These are phyloP conservation scores for Stachybotrys chlorohalonatus DNA, from an alignment of 2,329 filamentous ascomycete species.

Conservation along the genomic window DNA sequence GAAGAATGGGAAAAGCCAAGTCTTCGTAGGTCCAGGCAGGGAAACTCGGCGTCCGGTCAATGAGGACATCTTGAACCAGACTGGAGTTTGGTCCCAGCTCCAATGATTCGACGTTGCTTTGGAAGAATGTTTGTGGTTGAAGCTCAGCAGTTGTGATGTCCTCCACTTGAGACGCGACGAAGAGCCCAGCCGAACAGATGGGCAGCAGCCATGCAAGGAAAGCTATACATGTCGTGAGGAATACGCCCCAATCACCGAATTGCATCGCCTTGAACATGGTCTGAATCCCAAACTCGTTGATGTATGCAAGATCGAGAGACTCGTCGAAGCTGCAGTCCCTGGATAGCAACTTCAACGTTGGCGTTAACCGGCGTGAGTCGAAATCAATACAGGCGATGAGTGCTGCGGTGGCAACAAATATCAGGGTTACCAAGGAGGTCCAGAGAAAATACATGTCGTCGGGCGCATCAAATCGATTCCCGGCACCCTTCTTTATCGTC, in stretches of 20 bases:
- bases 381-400: constrained; percentile 16
- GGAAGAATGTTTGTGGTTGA: constrained; percentile 10
- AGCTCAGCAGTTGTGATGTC: constrained; percentile 12
- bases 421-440: constrained; percentile 15
- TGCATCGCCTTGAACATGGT: constrained; percentile 14
- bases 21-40: constrained; percentile 16
- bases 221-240: constrained; percentile 13
- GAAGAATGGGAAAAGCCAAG: constrained; percentile 12
- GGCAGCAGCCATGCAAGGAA: constrained; percentile 18
- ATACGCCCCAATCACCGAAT: constrained; percentile 16
- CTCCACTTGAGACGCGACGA: constrained; percentile 11
- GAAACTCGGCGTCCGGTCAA: constrained; percentile 11
- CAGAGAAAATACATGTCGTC: constrained; percentile 12
- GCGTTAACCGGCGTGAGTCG: constrained; percentile 14
- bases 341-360: constrained; percentile 13
- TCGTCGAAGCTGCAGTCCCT: constrained; percentile 12
- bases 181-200: constrained; percentile 17
- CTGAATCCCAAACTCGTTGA: constrained; percentile 16
- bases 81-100: constrained; percentile 6
- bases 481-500: constrained; percentile 7
- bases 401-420: constrained; percentile 9
- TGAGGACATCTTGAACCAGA: constrained; percentile 9
- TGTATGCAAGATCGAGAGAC: constrained; percentile 15
- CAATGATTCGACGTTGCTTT: constrained; percentile 10
- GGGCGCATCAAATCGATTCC: constrained; percentile 9